Evolutionary conservation across 768 basidiomycete genomes (phyloP), one percentile per base, ranked within the genome.

Genomic region (Mycena galericulata): DNA sequence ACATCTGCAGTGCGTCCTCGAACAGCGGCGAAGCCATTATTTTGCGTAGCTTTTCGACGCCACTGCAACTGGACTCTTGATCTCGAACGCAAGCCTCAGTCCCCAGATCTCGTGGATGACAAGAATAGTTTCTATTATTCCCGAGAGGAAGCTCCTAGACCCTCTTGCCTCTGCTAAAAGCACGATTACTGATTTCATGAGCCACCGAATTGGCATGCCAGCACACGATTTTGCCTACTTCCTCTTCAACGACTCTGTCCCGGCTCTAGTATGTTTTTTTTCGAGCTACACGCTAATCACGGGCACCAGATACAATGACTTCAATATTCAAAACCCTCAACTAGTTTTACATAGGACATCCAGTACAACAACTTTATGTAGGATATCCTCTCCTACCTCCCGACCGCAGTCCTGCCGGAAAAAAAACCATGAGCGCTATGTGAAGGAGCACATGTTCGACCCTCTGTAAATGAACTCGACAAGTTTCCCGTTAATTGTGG

Each of bases 141-240:
- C 75, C 0, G 71, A 69, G 24, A 74, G 70, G 70, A 55, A 61
- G 36, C 71, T 76, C 43, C 69, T 67, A 60, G 76, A 78, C 53
- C 69, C 69, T 9, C 32, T 75, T 20, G 74, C 72, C 3, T 49
- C 57, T 1, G 38, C 62, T 24, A 60, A 73, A 32, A 73, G 64
- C 34, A n/a, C n/a, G n/a, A n/a, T n/a, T n/a, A n/a, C n/a, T n/a
- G 77, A 77, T 49, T 49, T 73, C 15, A 73, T 76, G 72, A 73
- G 70, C 55, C 76, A 76, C 58, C 76, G 75, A 50, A 75, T 75
- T 22, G 75, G 74, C 10, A 38, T 73, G 3, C 74, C 76, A 24
- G 56, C 58, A 7, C 74, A 76, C 38, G 71, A 74, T 36, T 65
- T 65, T 20, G 36, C 40, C 22, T 68, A 38, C 32, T 54, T 54